Percentiles rank a stretch among this genome's conserved stretches.
These are phyloP conservation scores for Cyberlindnera subsufficiens DNA, from an alignment of 805 yeast species.

Conservation along the genomic window DNA sequence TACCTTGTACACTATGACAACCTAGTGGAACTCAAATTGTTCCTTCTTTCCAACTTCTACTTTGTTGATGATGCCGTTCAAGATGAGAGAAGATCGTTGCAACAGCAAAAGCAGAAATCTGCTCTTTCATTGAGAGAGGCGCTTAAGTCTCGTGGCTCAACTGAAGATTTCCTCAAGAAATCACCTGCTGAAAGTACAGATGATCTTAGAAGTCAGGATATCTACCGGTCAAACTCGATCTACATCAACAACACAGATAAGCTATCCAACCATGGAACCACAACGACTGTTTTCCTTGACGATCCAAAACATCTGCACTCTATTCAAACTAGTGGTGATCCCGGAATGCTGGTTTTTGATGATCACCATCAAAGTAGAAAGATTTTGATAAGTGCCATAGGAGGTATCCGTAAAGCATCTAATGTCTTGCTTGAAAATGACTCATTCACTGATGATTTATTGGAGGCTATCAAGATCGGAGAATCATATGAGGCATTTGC, in stretches of 20 bases:
- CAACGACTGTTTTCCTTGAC: conserved; percentile 25
- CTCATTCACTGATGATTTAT: conserved; percentile 9
- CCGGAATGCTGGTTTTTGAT: conserved; percentile 28
- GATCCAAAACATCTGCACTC: conserved; percentile 29
- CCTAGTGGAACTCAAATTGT: conserved; percentile 45
- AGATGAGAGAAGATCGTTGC: conserved; percentile 14
- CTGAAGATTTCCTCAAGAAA: conserved; percentile 1
- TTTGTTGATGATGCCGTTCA: conserved; percentile 18
- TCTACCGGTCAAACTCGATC: conserved; percentile 18
- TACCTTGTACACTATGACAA: conserved; percentile 61
- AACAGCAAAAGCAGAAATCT: conserved; percentile 16
- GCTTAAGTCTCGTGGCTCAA: conserved; percentile 5
- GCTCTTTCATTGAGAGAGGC: conserved; percentile 20
- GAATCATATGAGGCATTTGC: conserved; percentile 12
- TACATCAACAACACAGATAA: conserved; percentile 18
- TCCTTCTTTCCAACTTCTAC: conserved; percentile 36
- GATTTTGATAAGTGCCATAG: conserved; percentile 33
- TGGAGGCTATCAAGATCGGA: conserved; percentile 7
- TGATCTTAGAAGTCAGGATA: conserved; percentile 4
- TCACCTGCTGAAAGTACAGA: conserved; percentile 1
- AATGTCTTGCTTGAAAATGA: conserved; percentile 19
- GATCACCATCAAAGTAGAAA: conserved; percentile 14
- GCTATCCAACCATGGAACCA: conserved; percentile 4
- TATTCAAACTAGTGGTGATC: conserved; percentile 30
- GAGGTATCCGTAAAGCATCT: conserved; percentile 36